These are phyloP conservation scores for Aspergillus sp. DNA, from an alignment of 2,329 filamentous ascomycete genomes.

Conservation along the genomic window DNA sequence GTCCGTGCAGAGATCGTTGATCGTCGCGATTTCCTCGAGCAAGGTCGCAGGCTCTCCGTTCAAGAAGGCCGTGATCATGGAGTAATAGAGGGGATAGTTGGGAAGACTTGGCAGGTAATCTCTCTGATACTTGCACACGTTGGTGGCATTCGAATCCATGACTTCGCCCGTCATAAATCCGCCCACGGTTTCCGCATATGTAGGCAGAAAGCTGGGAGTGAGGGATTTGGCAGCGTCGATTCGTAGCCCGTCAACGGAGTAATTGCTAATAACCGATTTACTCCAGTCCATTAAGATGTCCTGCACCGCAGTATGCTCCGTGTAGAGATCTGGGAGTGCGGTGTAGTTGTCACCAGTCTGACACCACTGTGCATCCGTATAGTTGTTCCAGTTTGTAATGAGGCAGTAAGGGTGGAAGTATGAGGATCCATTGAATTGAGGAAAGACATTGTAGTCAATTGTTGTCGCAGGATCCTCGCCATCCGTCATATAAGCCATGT, in stretches of 20 bases:
- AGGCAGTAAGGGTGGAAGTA: slow-evolving; percentile 33
- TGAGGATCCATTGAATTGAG: slow-evolving; percentile 28
- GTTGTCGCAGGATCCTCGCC: slow-evolving; percentile 26
- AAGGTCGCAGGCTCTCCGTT: slow-evolving; percentile 33
- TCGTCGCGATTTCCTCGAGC: slow-evolving; percentile 26
- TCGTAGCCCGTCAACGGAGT: slow-evolving; percentile 53
- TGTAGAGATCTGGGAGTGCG: slow-evolving; percentile 50
- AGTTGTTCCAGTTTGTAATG: slow-evolving; percentile 38
- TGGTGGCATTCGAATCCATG: slow-evolving; percentile 38
- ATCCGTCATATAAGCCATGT: slow-evolving; percentile 42
- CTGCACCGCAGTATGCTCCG: slow-evolving; percentile 44
- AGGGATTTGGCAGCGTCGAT: slow-evolving; percentile 54
- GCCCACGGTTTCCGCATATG: slow-evolving; percentile 39
- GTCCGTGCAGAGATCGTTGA: slow-evolving; percentile 39
- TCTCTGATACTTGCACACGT: slow-evolving; percentile 45
- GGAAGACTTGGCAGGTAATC: slow-evolving; percentile 45
- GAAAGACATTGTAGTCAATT: slow-evolving; percentile 29
- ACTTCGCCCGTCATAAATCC: slow-evolving; percentile 52
- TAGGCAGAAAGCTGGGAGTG: slow-evolving; percentile 43
- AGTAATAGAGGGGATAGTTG: slow-evolving; percentile 49
- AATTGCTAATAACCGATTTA: slow-evolving; percentile 43
- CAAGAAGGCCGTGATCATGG: slow-evolving; percentile 37
- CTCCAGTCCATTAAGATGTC: slow-evolving; percentile 46
- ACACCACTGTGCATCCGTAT: slow-evolving; percentile 44
- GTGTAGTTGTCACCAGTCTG: slow-evolving; percentile 54